Evolutionary conservation across 345 rosid species (phyloP).

Genomic region (Rhodamnia argentea): DNA sequence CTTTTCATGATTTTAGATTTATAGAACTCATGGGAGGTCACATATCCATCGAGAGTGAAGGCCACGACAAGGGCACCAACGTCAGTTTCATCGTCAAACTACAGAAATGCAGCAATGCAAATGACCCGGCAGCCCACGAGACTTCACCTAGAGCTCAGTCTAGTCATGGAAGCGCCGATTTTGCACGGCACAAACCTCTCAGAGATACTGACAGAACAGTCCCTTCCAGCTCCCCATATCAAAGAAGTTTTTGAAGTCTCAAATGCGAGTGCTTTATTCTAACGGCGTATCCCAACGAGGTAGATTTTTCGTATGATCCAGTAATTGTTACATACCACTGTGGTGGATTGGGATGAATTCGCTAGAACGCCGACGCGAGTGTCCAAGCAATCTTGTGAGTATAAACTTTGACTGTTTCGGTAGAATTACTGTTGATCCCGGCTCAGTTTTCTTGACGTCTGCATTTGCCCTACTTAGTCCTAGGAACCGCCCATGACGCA

Average conservation of each 20-base stretch:
- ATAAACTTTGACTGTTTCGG: neutral
- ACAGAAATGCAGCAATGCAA: conserved; percentile 36
- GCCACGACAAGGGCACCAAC: conserved; percentile 56
- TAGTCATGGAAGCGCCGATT: conserved; percentile 47
- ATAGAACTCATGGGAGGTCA: conserved; percentile 91
- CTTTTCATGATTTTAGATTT: conserved; percentile 32
- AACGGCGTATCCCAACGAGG: neutral
- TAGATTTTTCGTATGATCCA: neutral
- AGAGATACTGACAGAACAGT: conserved; percentile 9
- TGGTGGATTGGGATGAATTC: neutral
- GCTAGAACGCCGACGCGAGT: neutral
- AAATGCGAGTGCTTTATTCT: neutral
- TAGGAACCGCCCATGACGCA: neutral
- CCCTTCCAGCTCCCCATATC: conserved; percentile 22
- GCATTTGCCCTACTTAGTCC: neutral
- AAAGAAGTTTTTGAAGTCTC: conserved; percentile 31
- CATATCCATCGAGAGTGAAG: conserved; percentile 89
- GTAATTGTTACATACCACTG: neutral
- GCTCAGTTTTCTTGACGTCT: neutral
- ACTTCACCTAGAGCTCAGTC: conserved; percentile 29
- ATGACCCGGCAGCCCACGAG: conserved; percentile 22
- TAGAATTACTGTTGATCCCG: neutral
- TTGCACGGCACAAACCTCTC: conserved; percentile 10
- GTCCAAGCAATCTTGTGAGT: neutral
- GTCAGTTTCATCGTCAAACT: conserved; percentile 63